Conservation (phyloP, 805 yeast species). For the Lachancea meyersii region DNA sequence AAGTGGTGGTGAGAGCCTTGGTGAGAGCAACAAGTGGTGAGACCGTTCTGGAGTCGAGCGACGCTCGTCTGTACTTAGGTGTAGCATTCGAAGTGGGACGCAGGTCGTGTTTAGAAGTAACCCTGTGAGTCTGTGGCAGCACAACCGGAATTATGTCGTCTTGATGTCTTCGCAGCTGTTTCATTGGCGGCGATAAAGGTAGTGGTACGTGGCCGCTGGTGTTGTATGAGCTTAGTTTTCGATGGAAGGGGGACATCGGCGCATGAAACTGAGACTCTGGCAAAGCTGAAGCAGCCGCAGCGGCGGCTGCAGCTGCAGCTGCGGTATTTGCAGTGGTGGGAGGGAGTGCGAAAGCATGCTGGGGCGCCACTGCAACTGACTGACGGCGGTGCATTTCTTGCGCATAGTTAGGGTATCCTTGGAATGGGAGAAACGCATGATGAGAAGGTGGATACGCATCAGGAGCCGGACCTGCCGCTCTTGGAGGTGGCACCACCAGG, state of each 20-base stretch:
- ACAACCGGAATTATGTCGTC: slow-evolving; percentile 15
- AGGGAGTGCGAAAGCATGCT: slow-evolving; percentile 7
- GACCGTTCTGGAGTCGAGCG: slow-evolving; percentile 54
- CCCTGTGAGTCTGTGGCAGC: slow-evolving; percentile 45
- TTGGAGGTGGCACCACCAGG: slow-evolving; percentile 37
- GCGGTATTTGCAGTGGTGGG: slow-evolving; percentile 12
- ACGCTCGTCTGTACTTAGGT: slow-evolving; percentile 67
- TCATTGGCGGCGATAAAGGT: slow-evolving; percentile 25
- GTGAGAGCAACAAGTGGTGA: slow-evolving; percentile 82
- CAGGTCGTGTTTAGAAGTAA: slow-evolving; percentile 44
- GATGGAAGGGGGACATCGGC: slow-evolving; percentile 15
- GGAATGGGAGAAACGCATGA: slow-evolving; percentile 12
- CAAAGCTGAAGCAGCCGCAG: slow-evolving; percentile 16
- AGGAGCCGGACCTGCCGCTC: slow-evolving; percentile 39
- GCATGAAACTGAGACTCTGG: slow-evolving; percentile 14
- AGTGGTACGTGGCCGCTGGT: slow-evolving; percentile 19
- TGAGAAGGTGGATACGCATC: slow-evolving; percentile 33
- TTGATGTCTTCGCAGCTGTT: slow-evolving; percentile 30
- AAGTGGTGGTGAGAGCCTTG: slow-evolving; percentile 68
- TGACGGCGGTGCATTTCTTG: slow-evolving; percentile 34
- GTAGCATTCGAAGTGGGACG: slow-evolving; percentile 54
- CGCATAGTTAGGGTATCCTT: slow-evolving; percentile 1
- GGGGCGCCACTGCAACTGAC: slow-evolving; percentile 32
- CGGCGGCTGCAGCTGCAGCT: slow-evolving; percentile 16
- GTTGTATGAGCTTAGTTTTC: slow-evolving; percentile 29